A percentile compares a stretch with the other conserved stretches of the same genome.
Conservation (phyloP, 2,329 filamentous ascomycete species). For the Ceratocystis lukuohia region DNA sequence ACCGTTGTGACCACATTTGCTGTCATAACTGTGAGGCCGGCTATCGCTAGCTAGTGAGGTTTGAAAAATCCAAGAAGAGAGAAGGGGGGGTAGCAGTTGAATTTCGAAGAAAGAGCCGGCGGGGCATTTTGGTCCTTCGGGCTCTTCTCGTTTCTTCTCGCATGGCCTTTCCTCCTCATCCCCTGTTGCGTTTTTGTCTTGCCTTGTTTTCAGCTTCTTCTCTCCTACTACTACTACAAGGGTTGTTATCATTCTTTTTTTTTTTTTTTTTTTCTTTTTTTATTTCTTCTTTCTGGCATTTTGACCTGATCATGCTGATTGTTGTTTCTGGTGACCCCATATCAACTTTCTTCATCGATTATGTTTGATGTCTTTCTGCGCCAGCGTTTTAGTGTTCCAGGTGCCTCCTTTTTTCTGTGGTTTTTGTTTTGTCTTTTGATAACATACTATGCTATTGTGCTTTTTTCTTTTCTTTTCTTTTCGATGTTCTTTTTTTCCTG, state of each 20-base stretch:
- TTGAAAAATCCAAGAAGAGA: not conserved
- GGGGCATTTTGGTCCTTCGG: conserved; percentile 3
- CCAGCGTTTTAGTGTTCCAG: conserved; percentile 5
- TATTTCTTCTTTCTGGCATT: not conserved
- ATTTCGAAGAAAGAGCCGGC: conserved; percentile 1
- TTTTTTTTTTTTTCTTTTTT: not conserved
- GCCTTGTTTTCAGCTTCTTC: not conserved
- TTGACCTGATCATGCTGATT: not conserved
- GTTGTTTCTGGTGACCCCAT: not conserved
- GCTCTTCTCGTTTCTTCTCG: conserved; percentile 8
- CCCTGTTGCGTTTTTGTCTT: not conserved
- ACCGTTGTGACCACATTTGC: conserved; percentile 42
- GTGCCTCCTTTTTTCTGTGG: not conserved
- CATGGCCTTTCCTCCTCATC: not conserved
- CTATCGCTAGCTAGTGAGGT: conserved; percentile 22
- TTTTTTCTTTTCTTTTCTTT: not conserved
- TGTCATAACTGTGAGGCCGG: conserved; percentile 37
- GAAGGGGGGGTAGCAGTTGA: not conserved
- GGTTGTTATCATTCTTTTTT: not conserved
- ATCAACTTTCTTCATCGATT: not conserved
- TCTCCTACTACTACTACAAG: not conserved
- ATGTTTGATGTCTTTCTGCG: conserved; percentile 2
- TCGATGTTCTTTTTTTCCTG: not conserved
- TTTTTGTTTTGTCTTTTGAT: conserved; percentile 4
- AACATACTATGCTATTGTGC: not conserved